A percentile compares a stretch with the other conserved stretches of the same genome.
These are phyloP conservation scores for Aspergillus texensis DNA, from an alignment of 2,329 filamentous ascomycete genomes.

Conservation along the genomic window DNA sequence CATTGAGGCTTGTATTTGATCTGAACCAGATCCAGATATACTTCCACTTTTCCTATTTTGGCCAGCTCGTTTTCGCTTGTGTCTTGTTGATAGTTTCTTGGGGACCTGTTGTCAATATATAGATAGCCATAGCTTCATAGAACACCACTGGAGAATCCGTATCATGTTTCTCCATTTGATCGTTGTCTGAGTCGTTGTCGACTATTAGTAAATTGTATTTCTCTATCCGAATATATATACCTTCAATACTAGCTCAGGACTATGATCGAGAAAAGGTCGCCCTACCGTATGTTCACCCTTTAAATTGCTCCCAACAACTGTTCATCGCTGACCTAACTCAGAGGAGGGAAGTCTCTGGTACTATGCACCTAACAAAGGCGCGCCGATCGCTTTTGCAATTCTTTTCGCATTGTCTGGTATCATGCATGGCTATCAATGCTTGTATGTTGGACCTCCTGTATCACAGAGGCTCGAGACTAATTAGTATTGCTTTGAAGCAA, in stretches of 20 bases:
- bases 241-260: not conserved
- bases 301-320: not conserved
- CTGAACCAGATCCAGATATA: not conserved
- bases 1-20: not conserved
- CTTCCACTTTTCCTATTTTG: slow-evolving; percentile 15
- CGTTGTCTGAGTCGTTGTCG: not conserved
- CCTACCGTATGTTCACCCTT: slow-evolving; percentile 28
- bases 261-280: slow-evolving; percentile 25
- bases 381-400: slow-evolving; percentile 44
- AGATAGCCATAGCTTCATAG: not conserved
- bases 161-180: not conserved
- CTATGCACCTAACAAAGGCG: slow-evolving; percentile 46
- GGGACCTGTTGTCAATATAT: slow-evolving; percentile 2
- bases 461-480: slow-evolving; percentile 7
- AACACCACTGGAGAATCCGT: not conserved
- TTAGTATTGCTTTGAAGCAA: slow-evolving; percentile 26
- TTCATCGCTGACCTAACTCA: slow-evolving; percentile 19
- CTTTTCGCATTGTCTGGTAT: slow-evolving; percentile 42
- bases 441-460: slow-evolving; percentile 21
- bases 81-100: not conserved
- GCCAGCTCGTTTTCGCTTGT: slow-evolving; percentile 28
- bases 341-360: slow-evolving; percentile 42
- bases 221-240: not conserved
- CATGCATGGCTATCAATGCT: slow-evolving; percentile 43
- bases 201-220: not conserved